phyloP scores from a whole-genome alignment of 345 rosid species.

The Excoecaria agallocha region DNA sequence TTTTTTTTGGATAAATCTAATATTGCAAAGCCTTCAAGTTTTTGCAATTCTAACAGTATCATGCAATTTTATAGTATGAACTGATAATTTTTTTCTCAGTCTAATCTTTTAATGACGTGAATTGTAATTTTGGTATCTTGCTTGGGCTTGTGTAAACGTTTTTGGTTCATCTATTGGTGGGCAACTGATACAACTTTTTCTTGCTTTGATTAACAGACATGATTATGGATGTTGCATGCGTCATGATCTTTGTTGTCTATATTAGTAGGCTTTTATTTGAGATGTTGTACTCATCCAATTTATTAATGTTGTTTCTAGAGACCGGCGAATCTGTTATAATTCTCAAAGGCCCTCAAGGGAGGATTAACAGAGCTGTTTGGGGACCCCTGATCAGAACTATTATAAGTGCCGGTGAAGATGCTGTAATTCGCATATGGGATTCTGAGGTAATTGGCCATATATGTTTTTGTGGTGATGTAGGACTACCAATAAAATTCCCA shows the following conservation, averaged over 20 bases:
- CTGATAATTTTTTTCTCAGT: neutral
- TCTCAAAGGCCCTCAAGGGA: constrained; percentile 69
- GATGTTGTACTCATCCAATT: too few species aligned
- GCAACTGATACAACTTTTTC: neutral
- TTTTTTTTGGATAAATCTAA: too few species aligned
- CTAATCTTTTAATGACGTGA: too few species aligned
- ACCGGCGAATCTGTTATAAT: constrained; percentile 57
- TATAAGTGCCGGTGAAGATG: constrained; percentile 89
- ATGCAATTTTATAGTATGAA: neutral
- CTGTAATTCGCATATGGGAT: constrained; percentile 84
- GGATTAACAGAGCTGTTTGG: constrained; percentile 93
- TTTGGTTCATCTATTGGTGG: neutral
- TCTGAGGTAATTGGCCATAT: constrained; percentile 52
- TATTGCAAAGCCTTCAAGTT: too few species aligned
- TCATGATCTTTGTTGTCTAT: neutral
- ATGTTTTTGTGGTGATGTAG: neutral
- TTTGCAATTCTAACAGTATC: neutral
- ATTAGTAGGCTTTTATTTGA: neutral
- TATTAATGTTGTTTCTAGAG: constrained; percentile 44
- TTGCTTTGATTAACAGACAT: neutral
- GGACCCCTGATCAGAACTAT: constrained; percentile 80
- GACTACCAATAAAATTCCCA: neutral
- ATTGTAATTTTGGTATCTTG: neutral
- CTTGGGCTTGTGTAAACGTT: neutral
- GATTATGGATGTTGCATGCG: neutral